phyloP scores from a whole-genome alignment of 1,284 basidiomycete genomes.

The Puccinia polysora region DNA sequence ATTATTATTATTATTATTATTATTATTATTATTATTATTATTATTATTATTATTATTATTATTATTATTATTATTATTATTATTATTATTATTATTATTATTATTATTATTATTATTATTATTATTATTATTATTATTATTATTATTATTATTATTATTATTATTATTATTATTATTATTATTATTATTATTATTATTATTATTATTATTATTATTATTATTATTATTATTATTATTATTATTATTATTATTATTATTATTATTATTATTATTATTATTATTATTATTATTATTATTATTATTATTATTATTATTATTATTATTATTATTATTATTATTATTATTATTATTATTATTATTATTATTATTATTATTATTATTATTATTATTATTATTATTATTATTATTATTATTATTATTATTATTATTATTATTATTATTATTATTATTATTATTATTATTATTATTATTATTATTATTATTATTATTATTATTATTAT shows the following conservation, averaged over 20 bases:
- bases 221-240: background rate
- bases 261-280: no score
- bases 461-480: no score
- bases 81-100: background rate
- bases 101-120: background rate
- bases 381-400: no score
- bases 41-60: constrained; percentile 1
- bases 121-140: background rate
- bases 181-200: background rate
- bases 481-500: no score
- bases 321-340: no score
- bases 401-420: no score
- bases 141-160: background rate
- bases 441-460: no score
- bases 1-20: background rate
- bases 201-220: background rate
- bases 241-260: background rate
- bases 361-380: no score
- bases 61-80: background rate
- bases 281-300: no score
- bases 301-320: no score
- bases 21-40: constrained; percentile 1
- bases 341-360: no score
- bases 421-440: no score
- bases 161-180: constrained; percentile 5